phyloP scores from a whole-genome alignment of 805 yeast species.

The Metschnikowia colocasiae region DNA sequence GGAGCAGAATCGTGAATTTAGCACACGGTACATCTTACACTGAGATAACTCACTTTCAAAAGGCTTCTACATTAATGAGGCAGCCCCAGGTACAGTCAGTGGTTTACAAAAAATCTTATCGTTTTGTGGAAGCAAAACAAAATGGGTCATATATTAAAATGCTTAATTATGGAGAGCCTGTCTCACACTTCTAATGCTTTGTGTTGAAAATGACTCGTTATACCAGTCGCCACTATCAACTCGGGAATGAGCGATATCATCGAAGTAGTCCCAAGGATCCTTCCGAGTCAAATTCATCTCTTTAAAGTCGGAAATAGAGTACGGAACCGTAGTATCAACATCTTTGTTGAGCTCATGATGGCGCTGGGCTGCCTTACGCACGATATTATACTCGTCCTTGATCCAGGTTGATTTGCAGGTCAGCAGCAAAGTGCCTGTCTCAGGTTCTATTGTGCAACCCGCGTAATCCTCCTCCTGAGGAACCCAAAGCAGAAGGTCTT shows the following conservation, averaged over 20 bases:
- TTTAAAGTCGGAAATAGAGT: constrained; percentile 21
- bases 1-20: too few relatives aligned
- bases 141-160: neutral
- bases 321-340: constrained; percentile 24
- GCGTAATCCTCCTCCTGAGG: constrained; percentile 36
- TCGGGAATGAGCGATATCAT: constrained; percentile 10
- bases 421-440: constrained; percentile 31
- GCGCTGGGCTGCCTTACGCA: constrained; percentile 23
- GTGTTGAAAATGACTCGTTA: neutral
- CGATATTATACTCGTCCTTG: constrained; percentile 35
- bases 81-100: too few relatives aligned
- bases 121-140: too few relatives aligned
- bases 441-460: constrained; percentile 24
- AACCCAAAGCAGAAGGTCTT: constrained; percentile 46
- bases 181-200: neutral
- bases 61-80: too few relatives aligned
- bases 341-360: constrained; percentile 23
- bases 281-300: constrained; percentile 42
- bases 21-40: too few relatives aligned
- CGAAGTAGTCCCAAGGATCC: constrained; percentile 22
- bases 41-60: too few relatives aligned
- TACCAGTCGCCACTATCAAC: constrained; percentile 11
- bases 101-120: too few relatives aligned
- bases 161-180: neutral
- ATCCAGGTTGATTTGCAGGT: constrained; percentile 12